Base-by-base conservation (phyloP, 306 rosid species). In the Oemleria cerasiformis region DNA sequence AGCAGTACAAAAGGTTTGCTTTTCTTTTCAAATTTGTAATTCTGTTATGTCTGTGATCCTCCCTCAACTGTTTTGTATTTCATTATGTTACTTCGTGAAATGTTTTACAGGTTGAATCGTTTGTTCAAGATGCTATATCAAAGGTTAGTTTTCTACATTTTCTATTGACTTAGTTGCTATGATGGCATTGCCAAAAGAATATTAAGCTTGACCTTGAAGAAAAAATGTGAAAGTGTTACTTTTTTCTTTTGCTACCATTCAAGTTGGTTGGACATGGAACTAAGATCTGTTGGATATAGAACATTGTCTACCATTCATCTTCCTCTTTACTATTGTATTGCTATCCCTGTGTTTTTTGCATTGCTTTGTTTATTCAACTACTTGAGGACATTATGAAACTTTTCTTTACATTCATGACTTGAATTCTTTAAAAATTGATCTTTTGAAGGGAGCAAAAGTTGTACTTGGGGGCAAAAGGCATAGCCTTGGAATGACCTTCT, bases 391-490 rank as follows among this genome's bases (percentile, higher is more conserved):
- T 41, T 42, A 16, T 25, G 56, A 13, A 20, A 54, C 10, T 54
- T 54, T 69, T 57, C 54, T 40, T 57, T 23, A 34, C 64, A 61
- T 2, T 47, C 10, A 38, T 73, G 65, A 67, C 68, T 65, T 6
- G n/a, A 21, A 72, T 61, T 67, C 25, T 64, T 41, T 78, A 21
- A 30, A 41, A 44, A 65, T 67, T 76, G 64, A 40, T 73, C 70
- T 69, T 84, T 67, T 84, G 72, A 68, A 94, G 99, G 99, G 97
- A 72, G 99, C 97, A 68, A 88, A 89, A 85, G 83, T 94, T 79
- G 71, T 91, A 70, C 83, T 79, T 55, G 97, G 99, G 67, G 97
- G 95, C 71, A 89, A 91, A 86, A 88, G 99, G 71, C 99, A 94
- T 71, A 82, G 88, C 77, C 95, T 94, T 66, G 99, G 99, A 63